Conservation (phyloP, 148 eudicot species). For the Rhododendron griersonianum region DNA sequence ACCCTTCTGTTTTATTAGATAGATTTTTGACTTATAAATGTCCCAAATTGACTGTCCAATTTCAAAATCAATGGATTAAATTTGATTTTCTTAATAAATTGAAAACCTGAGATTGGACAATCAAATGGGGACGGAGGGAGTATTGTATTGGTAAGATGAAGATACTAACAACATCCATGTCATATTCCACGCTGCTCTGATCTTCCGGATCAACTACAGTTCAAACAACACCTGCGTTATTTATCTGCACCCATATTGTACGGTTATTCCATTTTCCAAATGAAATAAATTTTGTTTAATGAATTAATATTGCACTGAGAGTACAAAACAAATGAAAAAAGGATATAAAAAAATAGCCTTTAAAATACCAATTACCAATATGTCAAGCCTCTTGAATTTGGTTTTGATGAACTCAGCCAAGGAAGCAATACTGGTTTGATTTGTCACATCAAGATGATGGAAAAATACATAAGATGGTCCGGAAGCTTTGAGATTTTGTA, state of each 20-base stretch:
- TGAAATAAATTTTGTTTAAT: neutral
- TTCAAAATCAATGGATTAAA: no score
- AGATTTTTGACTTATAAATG: no score
- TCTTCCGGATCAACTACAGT: neutral
- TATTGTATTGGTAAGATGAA: neutral
- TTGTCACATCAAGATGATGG: slow-evolving; percentile 22
- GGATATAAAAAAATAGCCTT: neutral
- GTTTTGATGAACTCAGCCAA: slow-evolving; percentile 11
- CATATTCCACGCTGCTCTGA: neutral
- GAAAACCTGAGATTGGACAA: no score
- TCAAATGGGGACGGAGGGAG: no score
- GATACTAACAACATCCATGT: neutral
- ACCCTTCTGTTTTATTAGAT: no score
- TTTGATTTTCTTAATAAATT: no score
- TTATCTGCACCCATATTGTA: neutral
- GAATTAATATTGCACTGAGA: neutral
- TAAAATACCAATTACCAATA: slow-evolving; percentile 21
- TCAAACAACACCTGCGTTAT: slow-evolving; percentile 14
- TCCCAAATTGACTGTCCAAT: no score
- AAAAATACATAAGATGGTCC: slow-evolving; percentile 9
- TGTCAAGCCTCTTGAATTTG: slow-evolving; percentile 19
- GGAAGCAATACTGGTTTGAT: slow-evolving; percentile 13
- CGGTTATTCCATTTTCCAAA: neutral
- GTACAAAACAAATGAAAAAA: neutral
- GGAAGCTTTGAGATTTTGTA: slow-evolving; percentile 13